Conservation (phyloP, 495 filamentous ascomycete species). For the Hamigera avellanea region DNA sequence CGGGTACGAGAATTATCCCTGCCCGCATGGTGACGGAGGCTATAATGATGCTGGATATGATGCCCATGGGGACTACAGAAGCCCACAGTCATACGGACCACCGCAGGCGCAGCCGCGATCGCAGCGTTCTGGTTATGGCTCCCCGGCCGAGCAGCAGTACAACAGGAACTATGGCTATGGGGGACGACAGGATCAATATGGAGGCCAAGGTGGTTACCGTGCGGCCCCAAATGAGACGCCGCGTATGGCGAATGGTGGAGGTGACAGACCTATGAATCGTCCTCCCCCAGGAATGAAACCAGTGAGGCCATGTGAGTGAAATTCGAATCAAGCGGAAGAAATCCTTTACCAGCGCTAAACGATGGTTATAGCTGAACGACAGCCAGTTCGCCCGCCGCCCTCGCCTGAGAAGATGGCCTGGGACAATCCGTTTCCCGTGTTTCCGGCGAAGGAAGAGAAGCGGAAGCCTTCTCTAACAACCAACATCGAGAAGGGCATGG, state of each 20-base stretch:
- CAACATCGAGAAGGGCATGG: slow-evolving; percentile 43
- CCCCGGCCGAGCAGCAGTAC: slow-evolving; percentile 29
- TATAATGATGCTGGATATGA: slow-evolving; percentile 36
- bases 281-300: slow-evolving; percentile 6
- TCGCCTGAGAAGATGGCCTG: slow-evolving; percentile 41
- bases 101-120: slow-evolving; percentile 23
- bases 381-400: slow-evolving; percentile 19
- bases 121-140: slow-evolving; percentile 14
- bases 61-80: slow-evolving; percentile 36
- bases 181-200: slow-evolving; percentile 15
- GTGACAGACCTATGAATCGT: neutral
- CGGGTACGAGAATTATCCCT: slow-evolving; percentile 26
- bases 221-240: neutral
- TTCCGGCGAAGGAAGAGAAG: slow-evolving; percentile 29
- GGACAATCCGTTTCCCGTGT: slow-evolving; percentile 58
- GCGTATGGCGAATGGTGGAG: neutral
- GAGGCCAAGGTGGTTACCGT: slow-evolving; percentile 14
- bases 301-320: slow-evolving; percentile 24
- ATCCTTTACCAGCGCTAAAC: neutral
- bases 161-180: slow-evolving; percentile 39
- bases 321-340: neutral
- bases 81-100: slow-evolving; percentile 35
- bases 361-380: neutral
- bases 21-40: slow-evolving; percentile 28
- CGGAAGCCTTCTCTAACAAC: slow-evolving; percentile 15